phyloP scores from a whole-genome alignment of 441 rosid species.

The Euphorbia corollata region DNA sequence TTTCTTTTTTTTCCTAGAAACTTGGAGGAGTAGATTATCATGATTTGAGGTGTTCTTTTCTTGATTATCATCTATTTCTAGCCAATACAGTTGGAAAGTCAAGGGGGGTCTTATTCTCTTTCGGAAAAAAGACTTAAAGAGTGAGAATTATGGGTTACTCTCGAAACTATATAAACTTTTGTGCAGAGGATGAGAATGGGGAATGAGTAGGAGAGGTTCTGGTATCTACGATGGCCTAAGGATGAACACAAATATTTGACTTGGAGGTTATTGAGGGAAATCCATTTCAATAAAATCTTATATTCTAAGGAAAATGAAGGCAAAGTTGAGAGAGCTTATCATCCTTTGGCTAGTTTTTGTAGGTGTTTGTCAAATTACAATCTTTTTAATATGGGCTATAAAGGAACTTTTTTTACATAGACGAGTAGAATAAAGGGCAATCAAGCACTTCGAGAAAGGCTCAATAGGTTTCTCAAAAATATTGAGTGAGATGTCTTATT shows the following conservation, averaged over 20 bases:
- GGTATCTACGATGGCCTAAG: not conserved
- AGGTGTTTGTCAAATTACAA: not conserved
- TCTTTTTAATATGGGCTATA: not conserved
- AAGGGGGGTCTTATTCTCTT: not conserved
- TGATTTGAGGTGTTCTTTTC: not conserved
- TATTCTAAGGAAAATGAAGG: not conserved
- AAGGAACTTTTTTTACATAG: not conserved
- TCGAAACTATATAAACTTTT: not conserved
- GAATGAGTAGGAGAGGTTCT: not conserved
- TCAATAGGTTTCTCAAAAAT: not conserved
- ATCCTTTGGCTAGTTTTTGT: not conserved
- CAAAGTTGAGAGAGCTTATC: not conserved
- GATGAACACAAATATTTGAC: not conserved
- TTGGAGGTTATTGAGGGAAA: not conserved
- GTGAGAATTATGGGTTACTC: not conserved
- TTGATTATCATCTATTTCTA: not conserved
- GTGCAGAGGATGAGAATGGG: not conserved
- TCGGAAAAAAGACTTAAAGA: not conserved
- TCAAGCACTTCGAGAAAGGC: not conserved
- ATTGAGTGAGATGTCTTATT: too few species aligned
- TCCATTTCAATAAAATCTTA: too few species aligned
- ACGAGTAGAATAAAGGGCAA: not conserved
- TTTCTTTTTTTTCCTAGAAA: not conserved
- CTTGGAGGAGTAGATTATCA: not conserved
- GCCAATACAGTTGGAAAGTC: not conserved